phyloP scores from a whole-genome alignment of 169 alveolate species.

The Eimeria falciformis region DNA sequence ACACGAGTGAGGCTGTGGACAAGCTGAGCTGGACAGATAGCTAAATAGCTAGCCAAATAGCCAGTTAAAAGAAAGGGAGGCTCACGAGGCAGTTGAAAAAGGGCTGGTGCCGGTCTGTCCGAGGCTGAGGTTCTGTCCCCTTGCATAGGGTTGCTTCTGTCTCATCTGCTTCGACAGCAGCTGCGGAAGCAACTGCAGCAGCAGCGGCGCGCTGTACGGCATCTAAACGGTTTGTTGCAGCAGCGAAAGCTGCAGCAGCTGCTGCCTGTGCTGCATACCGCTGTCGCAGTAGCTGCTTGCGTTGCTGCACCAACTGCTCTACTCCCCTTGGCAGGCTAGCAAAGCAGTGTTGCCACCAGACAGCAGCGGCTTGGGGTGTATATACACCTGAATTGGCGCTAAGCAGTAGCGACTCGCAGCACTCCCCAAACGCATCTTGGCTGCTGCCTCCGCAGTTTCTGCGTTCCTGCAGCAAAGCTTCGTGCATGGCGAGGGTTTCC shows the following conservation, averaged over 20 bases:
- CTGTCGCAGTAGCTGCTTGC: slow-evolving; percentile 28
- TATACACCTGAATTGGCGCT: neutral
- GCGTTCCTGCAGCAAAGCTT: slow-evolving; percentile 34
- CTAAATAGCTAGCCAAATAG: no score
- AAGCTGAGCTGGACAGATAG: no score
- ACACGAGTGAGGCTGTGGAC: neutral
- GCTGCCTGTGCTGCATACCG: slow-evolving; percentile 25
- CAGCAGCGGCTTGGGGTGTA: slow-evolving; percentile 9
- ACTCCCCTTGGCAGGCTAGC: slow-evolving; percentile 53
- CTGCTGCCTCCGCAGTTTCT: neutral
- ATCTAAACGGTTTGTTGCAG: neutral
- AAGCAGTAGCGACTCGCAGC: neutral
- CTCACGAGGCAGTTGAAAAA: slow-evolving; percentile 50
- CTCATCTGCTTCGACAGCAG: neutral
- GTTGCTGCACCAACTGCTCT: slow-evolving; percentile 50
- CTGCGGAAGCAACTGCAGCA: slow-evolving; percentile 44
- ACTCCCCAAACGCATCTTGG: neutral
- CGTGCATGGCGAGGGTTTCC: slow-evolving; percentile 61
- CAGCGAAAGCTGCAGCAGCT: slow-evolving; percentile 22
- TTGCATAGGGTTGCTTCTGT: neutral
- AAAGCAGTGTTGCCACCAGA: slow-evolving; percentile 69
- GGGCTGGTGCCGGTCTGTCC: slow-evolving; percentile 8
- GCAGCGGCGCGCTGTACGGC: slow-evolving; percentile 52
- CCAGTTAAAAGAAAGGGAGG: neutral
- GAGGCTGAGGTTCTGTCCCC: neutral